A percentile compares a stretch with the other conserved stretches of the same genome.
Conservation (phyloP, 192 early-diverging fungal genomes). For the Backusella luteola region DNA sequence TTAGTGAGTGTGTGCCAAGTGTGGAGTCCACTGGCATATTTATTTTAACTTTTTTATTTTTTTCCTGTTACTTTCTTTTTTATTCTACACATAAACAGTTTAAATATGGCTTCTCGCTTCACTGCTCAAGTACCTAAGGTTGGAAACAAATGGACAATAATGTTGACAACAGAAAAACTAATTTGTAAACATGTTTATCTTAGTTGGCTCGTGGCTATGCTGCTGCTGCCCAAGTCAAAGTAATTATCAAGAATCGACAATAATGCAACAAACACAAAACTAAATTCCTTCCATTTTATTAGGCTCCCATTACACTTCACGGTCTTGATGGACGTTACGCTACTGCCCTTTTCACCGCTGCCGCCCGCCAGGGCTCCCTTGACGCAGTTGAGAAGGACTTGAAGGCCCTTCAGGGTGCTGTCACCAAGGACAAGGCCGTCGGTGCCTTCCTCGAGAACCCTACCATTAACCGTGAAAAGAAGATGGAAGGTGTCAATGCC, state of each 20-base stretch:
- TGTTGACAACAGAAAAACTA: not conserved
- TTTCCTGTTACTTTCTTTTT: slow-evolving; percentile 18
- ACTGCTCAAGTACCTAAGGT: slow-evolving; percentile 29
- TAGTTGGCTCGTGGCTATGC: slow-evolving; percentile 64
- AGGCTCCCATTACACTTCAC: slow-evolving; percentile 84
- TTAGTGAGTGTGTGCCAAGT: not conserved
- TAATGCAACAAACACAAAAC: not conserved
- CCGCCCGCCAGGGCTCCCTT: slow-evolving; percentile 77
- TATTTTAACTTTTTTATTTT: not conserved
- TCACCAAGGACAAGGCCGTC: slow-evolving; percentile 73
- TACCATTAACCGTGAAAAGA: slow-evolving; percentile 74
- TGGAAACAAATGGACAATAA: not conserved
- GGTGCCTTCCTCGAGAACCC: slow-evolving; percentile 83
- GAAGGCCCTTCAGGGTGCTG: slow-evolving; percentile 56
- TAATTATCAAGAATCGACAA: not conserved
- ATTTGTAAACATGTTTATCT: not conserved
- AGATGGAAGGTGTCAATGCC: slow-evolving; percentile 71
- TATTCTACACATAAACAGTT: not conserved
- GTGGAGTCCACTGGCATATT: not conserved
- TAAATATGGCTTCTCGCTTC: slow-evolving; percentile 32
- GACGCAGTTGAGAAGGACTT: slow-evolving; percentile 85
- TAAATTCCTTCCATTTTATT: not conserved
- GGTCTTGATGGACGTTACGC: slow-evolving; percentile 98
- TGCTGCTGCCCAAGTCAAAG: slow-evolving; percentile 49
- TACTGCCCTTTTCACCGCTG: slow-evolving; percentile 94